These are phyloP conservation scores for Suillus sp. DNA, from an alignment of 768 basidiomycete species.

Conservation along the genomic window DNA sequence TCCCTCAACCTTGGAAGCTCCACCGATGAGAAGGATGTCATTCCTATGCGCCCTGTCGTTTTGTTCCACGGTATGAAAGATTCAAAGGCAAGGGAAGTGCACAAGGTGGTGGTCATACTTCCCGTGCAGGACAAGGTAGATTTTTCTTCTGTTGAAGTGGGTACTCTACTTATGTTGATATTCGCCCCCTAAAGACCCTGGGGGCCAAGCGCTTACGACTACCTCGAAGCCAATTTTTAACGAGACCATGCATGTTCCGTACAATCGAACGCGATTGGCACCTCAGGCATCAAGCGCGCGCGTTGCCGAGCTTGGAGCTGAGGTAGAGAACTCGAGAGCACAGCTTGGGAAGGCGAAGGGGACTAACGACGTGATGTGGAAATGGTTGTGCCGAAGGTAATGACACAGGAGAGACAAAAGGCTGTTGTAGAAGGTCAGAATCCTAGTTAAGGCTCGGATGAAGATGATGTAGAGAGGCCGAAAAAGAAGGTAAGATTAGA, in stretches of 20 bases:
- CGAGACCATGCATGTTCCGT: conserved; percentile 71
- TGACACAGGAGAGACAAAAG: conserved; percentile 41
- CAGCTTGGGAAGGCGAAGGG: conserved; percentile 83
- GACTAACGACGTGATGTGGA: conserved; percentile 96
- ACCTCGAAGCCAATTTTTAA: conserved; percentile 56
- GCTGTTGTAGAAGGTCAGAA: background rate
- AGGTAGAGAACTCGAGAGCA: conserved; percentile 64
- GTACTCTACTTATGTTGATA: conserved; percentile 6
- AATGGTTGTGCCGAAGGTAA: conserved; percentile 68
- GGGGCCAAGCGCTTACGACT: conserved; percentile 38
- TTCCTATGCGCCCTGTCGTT: conserved; percentile 65
- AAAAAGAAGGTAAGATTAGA: background rate
- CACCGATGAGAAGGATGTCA: conserved; percentile 50
- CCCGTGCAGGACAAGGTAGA: conserved; percentile 48
- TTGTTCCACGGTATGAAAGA: conserved; percentile 79
- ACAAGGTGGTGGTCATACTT: conserved; percentile 69
- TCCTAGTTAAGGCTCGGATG: background rate
- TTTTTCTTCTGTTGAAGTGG: background rate
- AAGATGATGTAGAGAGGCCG: background rate
- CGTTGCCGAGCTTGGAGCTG: conserved; percentile 69
- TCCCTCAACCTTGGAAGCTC: conserved; percentile 39
- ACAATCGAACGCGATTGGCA: conserved; percentile 36
- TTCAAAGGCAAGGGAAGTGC: conserved; percentile 62
- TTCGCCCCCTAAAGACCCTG: conserved; percentile 10
- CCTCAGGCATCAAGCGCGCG: conserved; percentile 40